phyloP scores from a whole-genome alignment of 495 filamentous ascomycete genomes.

The Geoglossum glabrum region DNA sequence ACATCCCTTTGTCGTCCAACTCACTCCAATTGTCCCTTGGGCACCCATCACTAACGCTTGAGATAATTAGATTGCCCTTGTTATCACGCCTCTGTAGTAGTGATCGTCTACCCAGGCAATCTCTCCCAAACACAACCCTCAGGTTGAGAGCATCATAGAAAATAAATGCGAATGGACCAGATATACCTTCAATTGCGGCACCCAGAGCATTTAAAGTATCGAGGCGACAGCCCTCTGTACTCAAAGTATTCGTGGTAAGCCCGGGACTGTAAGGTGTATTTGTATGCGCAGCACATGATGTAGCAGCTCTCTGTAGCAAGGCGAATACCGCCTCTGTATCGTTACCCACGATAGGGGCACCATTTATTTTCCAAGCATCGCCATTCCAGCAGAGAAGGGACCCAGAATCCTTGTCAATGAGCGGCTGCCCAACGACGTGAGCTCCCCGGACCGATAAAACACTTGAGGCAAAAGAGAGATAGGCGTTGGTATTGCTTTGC shows the following conservation, averaged over 20 bases:
- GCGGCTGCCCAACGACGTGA: slow-evolving; percentile 50
- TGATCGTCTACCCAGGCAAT: slow-evolving; percentile 72
- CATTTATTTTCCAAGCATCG: slow-evolving; percentile 73
- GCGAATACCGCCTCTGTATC: slow-evolving; percentile 56
- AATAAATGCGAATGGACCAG: slow-evolving; percentile 82
- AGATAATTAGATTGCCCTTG: slow-evolving; percentile 37
- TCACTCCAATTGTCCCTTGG: slow-evolving; percentile 42
- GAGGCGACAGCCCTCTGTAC: not conserved
- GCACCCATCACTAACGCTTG: slow-evolving; percentile 47
- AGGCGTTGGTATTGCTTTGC: slow-evolving; percentile 8
- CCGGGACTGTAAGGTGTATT: not conserved
- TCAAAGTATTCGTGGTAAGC: not conserved
- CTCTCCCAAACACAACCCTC: slow-evolving; percentile 58
- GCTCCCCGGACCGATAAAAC: slow-evolving; percentile 72
- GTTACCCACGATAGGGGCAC: slow-evolving; percentile 37
- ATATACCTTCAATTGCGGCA: slow-evolving; percentile 37
- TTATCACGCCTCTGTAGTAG: slow-evolving; percentile 35
- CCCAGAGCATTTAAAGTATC: slow-evolving; percentile 17
- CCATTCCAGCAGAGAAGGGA: slow-evolving; percentile 93
- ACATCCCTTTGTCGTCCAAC: slow-evolving; percentile 64
- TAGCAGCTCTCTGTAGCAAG: slow-evolving; percentile 31
- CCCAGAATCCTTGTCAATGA: slow-evolving; percentile 34
- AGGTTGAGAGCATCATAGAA: slow-evolving; percentile 48
- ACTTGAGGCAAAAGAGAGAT: slow-evolving; percentile 53
- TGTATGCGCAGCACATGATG: no score